Evolutionary conservation across 2,329 filamentous ascomycete genomes (phyloP).

Genomic region (Alternaria viburni): DNA sequence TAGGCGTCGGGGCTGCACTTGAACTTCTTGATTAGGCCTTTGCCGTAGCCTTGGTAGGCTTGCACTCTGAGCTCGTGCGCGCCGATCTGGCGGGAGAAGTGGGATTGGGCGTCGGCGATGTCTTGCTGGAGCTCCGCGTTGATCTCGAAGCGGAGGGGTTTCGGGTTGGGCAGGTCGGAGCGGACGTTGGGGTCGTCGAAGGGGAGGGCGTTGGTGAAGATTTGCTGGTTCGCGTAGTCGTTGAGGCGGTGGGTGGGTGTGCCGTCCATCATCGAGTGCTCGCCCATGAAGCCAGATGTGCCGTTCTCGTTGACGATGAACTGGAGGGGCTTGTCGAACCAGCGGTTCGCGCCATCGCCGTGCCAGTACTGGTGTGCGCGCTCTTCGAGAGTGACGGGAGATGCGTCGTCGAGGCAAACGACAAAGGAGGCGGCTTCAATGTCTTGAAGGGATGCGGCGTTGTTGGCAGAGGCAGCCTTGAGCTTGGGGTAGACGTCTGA

Average conservation of each 20-base stretch:
- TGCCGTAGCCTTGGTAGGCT: slow-evolving; percentile 96
- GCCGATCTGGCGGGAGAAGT: slow-evolving; percentile 82
- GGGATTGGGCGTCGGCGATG: slow-evolving; percentile 76
- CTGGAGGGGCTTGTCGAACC: slow-evolving; percentile 97
- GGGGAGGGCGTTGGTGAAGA: slow-evolving; percentile 94
- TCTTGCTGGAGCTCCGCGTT: slow-evolving; percentile 75
- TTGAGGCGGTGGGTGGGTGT: slow-evolving; percentile 97
- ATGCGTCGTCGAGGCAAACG: slow-evolving; percentile 89
- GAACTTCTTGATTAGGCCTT: slow-evolving; percentile 99
- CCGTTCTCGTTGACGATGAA: slow-evolving; percentile 99
- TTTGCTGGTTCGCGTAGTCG: slow-evolving; percentile 89
- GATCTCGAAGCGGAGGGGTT: slow-evolving; percentile 77
- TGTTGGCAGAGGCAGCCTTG: slow-evolving; percentile 75
- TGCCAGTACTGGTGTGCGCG: slow-evolving; percentile 98
- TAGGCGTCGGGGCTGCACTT: slow-evolving; percentile 97
- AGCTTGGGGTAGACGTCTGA: slow-evolving; percentile 72
- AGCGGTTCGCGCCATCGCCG: slow-evolving; percentile 92
- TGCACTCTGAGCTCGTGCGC: slow-evolving; percentile 92
- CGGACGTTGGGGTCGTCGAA: slow-evolving; percentile 79
- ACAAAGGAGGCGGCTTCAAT: slow-evolving; percentile 91
- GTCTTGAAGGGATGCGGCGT: slow-evolving; percentile 76
- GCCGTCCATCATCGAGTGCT: slow-evolving; percentile 99
- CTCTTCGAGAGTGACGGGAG: slow-evolving; percentile 92
- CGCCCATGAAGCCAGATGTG: slow-evolving; percentile 95
- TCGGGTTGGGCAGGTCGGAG: slow-evolving; percentile 82